Percentiles rank a stretch among this genome's conserved stretches.
These are phyloP conservation scores for Ceriops zippeliana DNA, from an alignment of 345 rosid species.

Conservation along the genomic window DNA sequence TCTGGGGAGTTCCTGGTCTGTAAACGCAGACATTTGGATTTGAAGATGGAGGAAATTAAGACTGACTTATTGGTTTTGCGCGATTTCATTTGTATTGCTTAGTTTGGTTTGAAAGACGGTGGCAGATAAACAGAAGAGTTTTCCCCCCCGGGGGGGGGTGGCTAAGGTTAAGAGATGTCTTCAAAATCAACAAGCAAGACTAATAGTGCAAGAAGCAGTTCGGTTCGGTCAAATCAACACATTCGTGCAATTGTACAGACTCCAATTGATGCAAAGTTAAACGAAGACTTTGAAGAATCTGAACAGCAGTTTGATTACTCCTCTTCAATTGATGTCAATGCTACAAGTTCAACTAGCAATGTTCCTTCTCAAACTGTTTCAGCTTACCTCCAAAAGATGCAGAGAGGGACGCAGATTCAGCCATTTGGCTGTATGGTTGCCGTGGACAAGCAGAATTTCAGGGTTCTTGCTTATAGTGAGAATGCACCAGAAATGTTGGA, in stretches of 20 bases:
- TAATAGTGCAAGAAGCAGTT: slow-evolving; percentile 46
- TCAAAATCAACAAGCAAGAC: slow-evolving; percentile 46
- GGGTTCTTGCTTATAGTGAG: slow-evolving; percentile 63
- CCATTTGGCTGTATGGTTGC: slow-evolving; percentile 80
- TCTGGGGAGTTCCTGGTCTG: slow-evolving; percentile 4
- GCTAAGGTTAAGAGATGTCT: slow-evolving; percentile 40
- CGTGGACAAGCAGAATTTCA: slow-evolving; percentile 56
- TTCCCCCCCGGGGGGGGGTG: neutral
- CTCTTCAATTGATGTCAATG: slow-evolving; percentile 50
- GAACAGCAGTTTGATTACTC: slow-evolving; percentile 60
- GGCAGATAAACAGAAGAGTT: slow-evolving; percentile 14
- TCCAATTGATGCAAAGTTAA: slow-evolving; percentile 68
- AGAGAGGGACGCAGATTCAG: slow-evolving; percentile 69
- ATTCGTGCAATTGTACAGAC: slow-evolving; percentile 59
- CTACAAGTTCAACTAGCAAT: slow-evolving; percentile 52
- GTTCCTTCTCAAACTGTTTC: slow-evolving; percentile 58
- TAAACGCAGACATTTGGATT: slow-evolving; percentile 5
- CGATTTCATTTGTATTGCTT: slow-evolving; percentile 12
- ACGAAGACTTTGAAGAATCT: slow-evolving; percentile 61
- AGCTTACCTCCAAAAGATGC: slow-evolving; percentile 71
- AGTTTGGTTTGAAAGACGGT: slow-evolving; percentile 16
- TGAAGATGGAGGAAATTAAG: slow-evolving; percentile 15
- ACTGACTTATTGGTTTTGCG: neutral
- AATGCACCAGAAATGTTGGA: slow-evolving; percentile 77
- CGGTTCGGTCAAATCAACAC: slow-evolving; percentile 46